phyloP scores from a whole-genome alignment of 1,284 basidiomycete species.

The Sanghuangporus sanghuang region DNA sequence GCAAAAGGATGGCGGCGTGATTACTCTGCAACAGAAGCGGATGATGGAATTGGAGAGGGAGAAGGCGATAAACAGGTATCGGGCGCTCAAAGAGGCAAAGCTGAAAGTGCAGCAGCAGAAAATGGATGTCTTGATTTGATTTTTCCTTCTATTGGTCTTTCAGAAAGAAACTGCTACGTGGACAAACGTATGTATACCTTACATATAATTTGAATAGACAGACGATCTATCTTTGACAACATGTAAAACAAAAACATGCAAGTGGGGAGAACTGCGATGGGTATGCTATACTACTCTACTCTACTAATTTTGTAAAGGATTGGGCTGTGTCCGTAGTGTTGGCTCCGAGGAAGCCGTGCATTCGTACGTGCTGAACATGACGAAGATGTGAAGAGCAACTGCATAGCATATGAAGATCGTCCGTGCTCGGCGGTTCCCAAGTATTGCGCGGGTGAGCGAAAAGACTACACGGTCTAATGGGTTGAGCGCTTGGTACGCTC shows the following conservation, averaged over 20 bases:
- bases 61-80: slow-evolving; percentile 58
- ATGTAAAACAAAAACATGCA: neutral
- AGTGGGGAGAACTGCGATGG: neutral
- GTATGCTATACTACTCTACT: neutral
- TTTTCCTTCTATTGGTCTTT: neutral
- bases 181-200: neutral
- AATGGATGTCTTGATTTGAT: neutral
- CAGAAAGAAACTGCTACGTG: neutral
- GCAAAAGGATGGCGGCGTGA: slow-evolving; percentile 35
- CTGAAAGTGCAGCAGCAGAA: slow-evolving; percentile 1
- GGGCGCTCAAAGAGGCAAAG: slow-evolving; percentile 49
- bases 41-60: slow-evolving; percentile 74
- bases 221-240: neutral
- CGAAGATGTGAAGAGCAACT: slow-evolving; percentile 68
- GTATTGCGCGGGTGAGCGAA: slow-evolving; percentile 77
- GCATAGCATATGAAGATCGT: slow-evolving; percentile 83
- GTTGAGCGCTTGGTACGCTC: slow-evolving; percentile 89
- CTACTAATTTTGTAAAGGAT: neutral
- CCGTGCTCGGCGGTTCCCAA: slow-evolving; percentile 83
- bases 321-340: slow-evolving; percentile 22
- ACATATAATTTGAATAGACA: neutral
- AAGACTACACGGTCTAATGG: slow-evolving; percentile 88
- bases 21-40: slow-evolving; percentile 69
- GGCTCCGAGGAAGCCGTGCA: slow-evolving; percentile 49
- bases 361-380: slow-evolving; percentile 76